phyloP scores from a whole-genome alignment of 1,139 yeast species.

The Saccharomycopsis hybrid region DNA sequence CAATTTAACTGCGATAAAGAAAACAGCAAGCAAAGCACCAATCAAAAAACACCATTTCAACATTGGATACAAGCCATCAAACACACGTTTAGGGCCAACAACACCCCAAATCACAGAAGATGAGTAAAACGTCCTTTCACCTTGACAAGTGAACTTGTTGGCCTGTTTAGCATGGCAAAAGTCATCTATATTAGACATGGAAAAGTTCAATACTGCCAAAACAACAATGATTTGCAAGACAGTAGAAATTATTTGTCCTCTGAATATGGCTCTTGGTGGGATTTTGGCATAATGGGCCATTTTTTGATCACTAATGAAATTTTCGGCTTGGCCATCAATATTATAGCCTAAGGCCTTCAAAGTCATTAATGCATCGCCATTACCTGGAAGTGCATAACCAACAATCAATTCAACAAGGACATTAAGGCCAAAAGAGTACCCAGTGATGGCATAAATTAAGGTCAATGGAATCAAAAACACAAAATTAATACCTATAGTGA shows the following conservation, averaged over 20 bases:
- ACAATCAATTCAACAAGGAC: constrained; percentile 54
- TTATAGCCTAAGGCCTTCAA: constrained; percentile 54
- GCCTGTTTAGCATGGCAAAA: constrained; percentile 40
- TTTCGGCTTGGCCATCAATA: constrained; percentile 56
- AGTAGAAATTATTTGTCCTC: constrained; percentile 47
- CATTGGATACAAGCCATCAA: constrained; percentile 42
- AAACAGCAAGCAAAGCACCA: constrained; percentile 42
- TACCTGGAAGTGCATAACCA: constrained; percentile 60
- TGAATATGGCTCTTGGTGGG: constrained; percentile 55
- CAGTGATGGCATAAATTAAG: constrained; percentile 46
- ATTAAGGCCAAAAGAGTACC: constrained; percentile 45
- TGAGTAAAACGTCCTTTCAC: constrained; percentile 40
- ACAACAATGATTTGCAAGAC: constrained; percentile 40
- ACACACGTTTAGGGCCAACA: constrained; percentile 58
- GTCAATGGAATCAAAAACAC: constrained; percentile 47
- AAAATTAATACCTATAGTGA: constrained; percentile 47
- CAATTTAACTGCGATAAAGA: constrained; percentile 37
- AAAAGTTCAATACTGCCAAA: constrained; percentile 50
- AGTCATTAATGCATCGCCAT: constrained; percentile 52
- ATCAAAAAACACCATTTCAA: constrained; percentile 46
- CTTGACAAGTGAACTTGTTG: constrained; percentile 40
- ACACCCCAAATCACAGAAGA: constrained; percentile 57
- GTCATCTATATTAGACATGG: constrained; percentile 37
- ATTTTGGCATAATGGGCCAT: constrained; percentile 53
- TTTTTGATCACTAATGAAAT: constrained; percentile 49